Conservation (phyloP, 306 rosid species). For the Sophora flavescens region DNA sequence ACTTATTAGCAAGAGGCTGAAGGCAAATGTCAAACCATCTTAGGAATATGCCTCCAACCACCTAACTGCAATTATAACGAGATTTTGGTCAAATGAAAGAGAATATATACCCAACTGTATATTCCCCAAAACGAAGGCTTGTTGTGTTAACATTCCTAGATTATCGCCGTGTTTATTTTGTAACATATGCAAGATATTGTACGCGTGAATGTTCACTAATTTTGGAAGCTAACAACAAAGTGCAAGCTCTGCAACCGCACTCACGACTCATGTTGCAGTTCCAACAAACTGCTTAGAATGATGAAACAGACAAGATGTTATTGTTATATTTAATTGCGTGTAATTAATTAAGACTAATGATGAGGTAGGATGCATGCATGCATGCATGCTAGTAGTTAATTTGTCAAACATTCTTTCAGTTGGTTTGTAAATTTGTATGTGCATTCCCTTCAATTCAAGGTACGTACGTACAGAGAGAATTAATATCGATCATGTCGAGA, state of each 20-base stretch:
- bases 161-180: neutral
- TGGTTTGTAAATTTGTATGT: neutral
- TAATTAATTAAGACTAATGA: neutral
- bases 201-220: conserved; percentile 25
- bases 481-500: conserved; percentile 41
- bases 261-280: conserved; percentile 4
- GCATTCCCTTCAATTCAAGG: no score
- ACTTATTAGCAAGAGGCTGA: no score
- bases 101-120: neutral
- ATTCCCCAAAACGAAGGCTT: conserved; percentile 18
- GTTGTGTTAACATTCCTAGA: neutral
- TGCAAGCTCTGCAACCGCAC: conserved; percentile 18
- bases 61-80: neutral
- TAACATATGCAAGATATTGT: neutral
- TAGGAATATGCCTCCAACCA: neutral
- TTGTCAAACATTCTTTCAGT: neutral
- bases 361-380: no score
- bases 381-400: neutral
- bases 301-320: neutral
- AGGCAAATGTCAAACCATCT: no score
- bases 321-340: neutral
- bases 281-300: conserved; percentile 33
- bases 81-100: conserved; percentile 9
- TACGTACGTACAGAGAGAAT: neutral
- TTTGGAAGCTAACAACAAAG: conserved; percentile 38